phyloP scores from a whole-genome alignment of 2,329 filamentous ascomycete genomes.

The Aspergillus hiratsukae region DNA sequence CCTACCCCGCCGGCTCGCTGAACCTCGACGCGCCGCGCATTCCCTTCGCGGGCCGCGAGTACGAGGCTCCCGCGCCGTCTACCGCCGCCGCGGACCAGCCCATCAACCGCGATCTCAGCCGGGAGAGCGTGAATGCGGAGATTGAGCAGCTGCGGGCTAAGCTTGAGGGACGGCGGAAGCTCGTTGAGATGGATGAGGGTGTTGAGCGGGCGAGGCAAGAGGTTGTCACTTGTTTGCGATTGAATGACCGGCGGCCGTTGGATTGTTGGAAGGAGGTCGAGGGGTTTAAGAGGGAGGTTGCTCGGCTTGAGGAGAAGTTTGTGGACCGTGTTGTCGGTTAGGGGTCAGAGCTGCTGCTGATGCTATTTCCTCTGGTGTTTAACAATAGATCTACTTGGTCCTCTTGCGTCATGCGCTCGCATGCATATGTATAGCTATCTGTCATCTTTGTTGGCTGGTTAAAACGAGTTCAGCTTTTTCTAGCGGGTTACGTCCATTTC shows the following conservation, averaged over 20 bases:
- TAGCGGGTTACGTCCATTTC: not conserved
- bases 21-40: slow-evolving; percentile 41
- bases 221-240: slow-evolving; percentile 73
- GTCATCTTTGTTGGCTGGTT: slow-evolving; percentile 7
- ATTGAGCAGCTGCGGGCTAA: slow-evolving; percentile 54
- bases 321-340: slow-evolving; percentile 67
- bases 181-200: slow-evolving; percentile 61
- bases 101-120: slow-evolving; percentile 44
- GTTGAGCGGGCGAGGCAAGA: slow-evolving; percentile 71
- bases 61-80: slow-evolving; percentile 17
- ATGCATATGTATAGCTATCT: slow-evolving; percentile 19
- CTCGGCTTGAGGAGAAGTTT: slow-evolving; percentile 78
- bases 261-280: slow-evolving; percentile 95
- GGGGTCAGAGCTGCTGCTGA: not conserved
- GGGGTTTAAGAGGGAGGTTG: slow-evolving; percentile 83
- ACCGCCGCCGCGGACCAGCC: slow-evolving; percentile 14
- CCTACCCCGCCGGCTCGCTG: slow-evolving; percentile 27
- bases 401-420: slow-evolving; percentile 1
- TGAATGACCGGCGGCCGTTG: slow-evolving; percentile 80
- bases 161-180: slow-evolving; percentile 57
- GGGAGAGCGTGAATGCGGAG: slow-evolving; percentile 52
- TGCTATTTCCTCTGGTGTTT: not conserved
- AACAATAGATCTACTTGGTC: slow-evolving; percentile 10
- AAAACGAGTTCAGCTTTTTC: not conserved
- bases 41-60: slow-evolving; percentile 39